Evolutionary conservation across 768 basidiomycete genomes (phyloP).

Genomic region (Termitomyces sp.): DNA sequence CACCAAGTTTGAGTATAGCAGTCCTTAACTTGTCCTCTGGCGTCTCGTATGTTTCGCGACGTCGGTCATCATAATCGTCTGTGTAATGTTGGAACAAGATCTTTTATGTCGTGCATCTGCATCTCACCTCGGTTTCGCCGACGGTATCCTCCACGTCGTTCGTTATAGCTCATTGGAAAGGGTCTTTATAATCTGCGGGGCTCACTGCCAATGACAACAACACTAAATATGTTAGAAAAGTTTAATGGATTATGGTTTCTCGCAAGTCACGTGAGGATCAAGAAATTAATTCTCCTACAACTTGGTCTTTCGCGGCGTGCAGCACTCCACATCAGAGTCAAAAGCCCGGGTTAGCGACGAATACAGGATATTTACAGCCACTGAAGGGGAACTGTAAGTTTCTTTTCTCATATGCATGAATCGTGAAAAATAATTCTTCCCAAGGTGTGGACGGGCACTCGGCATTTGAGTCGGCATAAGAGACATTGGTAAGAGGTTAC

Average conservation of each 20-base stretch:
- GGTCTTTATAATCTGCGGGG: conserved; percentile 12
- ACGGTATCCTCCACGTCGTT: conserved; percentile 46
- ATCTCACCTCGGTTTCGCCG: conserved; percentile 52
- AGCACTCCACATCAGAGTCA: neutral
- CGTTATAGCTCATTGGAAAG: conserved; percentile 46
- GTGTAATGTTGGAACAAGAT: conserved; percentile 16
- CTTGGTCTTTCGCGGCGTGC: no score
- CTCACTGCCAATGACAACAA: neutral
- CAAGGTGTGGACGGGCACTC: neutral
- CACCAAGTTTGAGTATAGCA: conserved; percentile 68
- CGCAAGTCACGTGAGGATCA: neutral
- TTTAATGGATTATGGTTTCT: neutral
- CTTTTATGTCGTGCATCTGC: conserved; percentile 12
- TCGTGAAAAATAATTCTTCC: neutral
- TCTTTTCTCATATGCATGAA: neutral
- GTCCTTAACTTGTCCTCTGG: conserved; percentile 68
- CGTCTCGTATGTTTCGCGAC: conserved; percentile 58
- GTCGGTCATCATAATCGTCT: conserved; percentile 70
- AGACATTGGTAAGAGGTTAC: conserved; percentile 12
- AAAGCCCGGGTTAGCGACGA: neutral
- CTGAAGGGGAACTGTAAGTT: neutral
- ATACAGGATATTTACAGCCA: neutral
- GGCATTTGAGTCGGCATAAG: neutral
- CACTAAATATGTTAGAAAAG: neutral
- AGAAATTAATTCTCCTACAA: neutral